Conservation (phyloP, 257 asterid genomes). For the Ballota nigra region DNA sequence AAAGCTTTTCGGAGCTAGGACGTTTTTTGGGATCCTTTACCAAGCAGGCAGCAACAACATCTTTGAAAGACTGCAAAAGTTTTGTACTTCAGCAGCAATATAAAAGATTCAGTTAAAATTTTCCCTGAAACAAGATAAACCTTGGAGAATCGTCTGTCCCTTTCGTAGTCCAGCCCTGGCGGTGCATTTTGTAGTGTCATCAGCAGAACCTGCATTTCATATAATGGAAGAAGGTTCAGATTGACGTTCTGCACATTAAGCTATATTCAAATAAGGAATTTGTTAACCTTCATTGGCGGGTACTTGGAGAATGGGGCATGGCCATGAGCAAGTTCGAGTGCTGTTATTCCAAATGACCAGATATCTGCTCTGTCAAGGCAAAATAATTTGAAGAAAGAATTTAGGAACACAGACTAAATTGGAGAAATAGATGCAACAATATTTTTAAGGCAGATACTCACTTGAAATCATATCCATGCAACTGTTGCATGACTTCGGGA, state of each 20-base stretch:
- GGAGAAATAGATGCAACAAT: neutral
- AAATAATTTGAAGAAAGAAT: slow-evolving; percentile 24
- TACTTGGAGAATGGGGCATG: slow-evolving; percentile 99
- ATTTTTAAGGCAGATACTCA: slow-evolving; percentile 33
- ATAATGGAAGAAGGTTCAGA: slow-evolving; percentile 22
- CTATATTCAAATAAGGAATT: slow-evolving; percentile 18
- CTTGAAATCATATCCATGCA: slow-evolving; percentile 99
- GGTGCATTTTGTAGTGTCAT: slow-evolving; percentile 99
- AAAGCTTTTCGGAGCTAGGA: slow-evolving; percentile 90
- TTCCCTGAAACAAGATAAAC: slow-evolving; percentile 42
- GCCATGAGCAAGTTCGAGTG: slow-evolving; percentile 99
- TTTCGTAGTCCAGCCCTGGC: slow-evolving; percentile 97
- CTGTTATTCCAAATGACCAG: slow-evolving; percentile 98
- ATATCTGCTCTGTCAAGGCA: slow-evolving; percentile 88
- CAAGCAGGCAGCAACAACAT: slow-evolving; percentile 94
- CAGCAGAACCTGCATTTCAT: slow-evolving; percentile 77
- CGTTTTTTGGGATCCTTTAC: slow-evolving; percentile 99
- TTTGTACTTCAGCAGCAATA: slow-evolving; percentile 32
- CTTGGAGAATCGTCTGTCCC: slow-evolving; percentile 96
- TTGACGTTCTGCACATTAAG: slow-evolving; percentile 5
- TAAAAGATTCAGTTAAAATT: slow-evolving; percentile 14
- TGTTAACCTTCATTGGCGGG: slow-evolving; percentile 96
- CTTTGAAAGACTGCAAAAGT: slow-evolving; percentile 81
- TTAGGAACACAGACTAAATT: slow-evolving; percentile 19
- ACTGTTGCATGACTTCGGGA: slow-evolving; percentile 99